These are phyloP conservation scores for Hibiscus syriacus DNA, from an alignment of 345 rosid genomes.

Conservation along the genomic window DNA sequence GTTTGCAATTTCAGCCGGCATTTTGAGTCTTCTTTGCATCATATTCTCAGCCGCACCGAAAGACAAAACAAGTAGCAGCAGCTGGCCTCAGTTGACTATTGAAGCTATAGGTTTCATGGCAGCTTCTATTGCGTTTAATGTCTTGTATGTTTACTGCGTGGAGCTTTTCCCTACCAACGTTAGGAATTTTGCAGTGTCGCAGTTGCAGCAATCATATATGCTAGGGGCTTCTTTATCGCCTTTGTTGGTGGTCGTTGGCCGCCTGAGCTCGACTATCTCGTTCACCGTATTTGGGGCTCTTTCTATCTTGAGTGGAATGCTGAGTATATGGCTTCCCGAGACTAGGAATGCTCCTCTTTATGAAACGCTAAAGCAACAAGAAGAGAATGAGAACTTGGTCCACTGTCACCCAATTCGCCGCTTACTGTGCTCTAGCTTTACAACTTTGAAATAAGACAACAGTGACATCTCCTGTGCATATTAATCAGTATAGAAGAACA, in stretches of 20 bases:
- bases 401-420: not conserved
- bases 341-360: conserved; percentile 57
- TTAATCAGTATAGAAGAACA: too few relatives aligned
- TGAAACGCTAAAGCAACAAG: conserved; percentile 51
- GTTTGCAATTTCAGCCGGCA: conserved; percentile 45
- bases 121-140: conserved; percentile 49
- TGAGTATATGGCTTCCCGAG: conserved; percentile 56
- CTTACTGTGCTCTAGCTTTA: conserved; percentile 7
- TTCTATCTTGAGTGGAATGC: conserved; percentile 44
- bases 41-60: conserved; percentile 24
- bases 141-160: conserved; percentile 44
- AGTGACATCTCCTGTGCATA: not conserved
- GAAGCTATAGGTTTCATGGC: conserved; percentile 70
- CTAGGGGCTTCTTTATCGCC: conserved; percentile 76
- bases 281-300: conserved; percentile 45
- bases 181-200: conserved; percentile 59
- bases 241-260: conserved; percentile 49
- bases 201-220: conserved; percentile 51
- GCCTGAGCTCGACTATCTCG: conserved; percentile 42
- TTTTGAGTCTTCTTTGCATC: conserved; percentile 46
- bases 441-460: conserved; percentile 11
- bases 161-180: conserved; percentile 76
- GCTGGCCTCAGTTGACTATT: conserved; percentile 44
- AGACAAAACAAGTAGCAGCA: conserved; percentile 4
- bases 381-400: conserved; percentile 25